These are phyloP conservation scores for Carnegiea gigantea DNA, from an alignment of 179 eudicot species.

Conservation along the genomic window DNA sequence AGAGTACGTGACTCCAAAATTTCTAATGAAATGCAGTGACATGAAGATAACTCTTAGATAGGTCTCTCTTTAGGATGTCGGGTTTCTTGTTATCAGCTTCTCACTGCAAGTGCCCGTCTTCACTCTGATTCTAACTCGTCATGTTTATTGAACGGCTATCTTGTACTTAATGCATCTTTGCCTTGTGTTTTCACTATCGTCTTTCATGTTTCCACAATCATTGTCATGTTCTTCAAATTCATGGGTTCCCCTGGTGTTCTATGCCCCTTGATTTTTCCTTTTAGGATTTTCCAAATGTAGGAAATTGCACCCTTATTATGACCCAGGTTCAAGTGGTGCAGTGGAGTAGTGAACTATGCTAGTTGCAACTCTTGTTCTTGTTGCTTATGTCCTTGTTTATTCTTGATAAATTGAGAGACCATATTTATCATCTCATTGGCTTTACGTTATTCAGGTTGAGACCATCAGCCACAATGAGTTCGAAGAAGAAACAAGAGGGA, in stretches of 20 bases:
- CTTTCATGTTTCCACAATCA: neutral
- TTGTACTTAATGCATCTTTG: neutral
- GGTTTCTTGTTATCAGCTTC: neutral
- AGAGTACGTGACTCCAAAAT: neutral
- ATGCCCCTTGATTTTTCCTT: neutral
- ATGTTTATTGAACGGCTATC: neutral
- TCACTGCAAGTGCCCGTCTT: neutral
- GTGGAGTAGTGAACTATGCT: neutral
- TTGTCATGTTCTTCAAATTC: neutral
- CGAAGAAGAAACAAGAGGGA: constrained; percentile 68
- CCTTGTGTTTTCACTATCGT: neutral
- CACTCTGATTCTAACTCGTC: neutral
- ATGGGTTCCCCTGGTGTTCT: neutral
- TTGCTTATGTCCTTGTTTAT: neutral
- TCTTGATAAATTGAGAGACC: neutral
- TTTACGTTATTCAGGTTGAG: constrained; percentile 53
- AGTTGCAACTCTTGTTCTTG: neutral
- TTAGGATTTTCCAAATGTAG: neutral
- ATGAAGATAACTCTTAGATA: neutral
- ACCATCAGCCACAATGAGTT: constrained; percentile 47
- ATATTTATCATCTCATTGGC: neutral
- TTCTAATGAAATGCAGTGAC: neutral
- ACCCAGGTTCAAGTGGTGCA: neutral
- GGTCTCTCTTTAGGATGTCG: neutral
- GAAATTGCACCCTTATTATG: neutral